phyloP scores from a whole-genome alignment of 2,329 filamentous ascomycete species.

The Elsinoe necatrix region DNA sequence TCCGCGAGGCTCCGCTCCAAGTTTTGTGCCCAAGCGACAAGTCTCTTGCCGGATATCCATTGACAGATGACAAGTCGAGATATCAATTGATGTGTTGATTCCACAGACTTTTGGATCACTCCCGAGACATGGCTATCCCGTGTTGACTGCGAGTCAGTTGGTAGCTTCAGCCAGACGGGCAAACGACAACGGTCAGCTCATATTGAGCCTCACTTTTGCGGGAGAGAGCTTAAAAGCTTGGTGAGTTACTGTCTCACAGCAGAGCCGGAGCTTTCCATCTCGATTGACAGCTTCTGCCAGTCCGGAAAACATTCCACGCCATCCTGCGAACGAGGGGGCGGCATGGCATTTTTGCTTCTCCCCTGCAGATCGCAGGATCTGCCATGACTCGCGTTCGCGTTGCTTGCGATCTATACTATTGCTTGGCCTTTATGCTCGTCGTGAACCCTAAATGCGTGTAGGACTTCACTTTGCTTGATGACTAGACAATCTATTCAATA shows the following conservation, averaged over 20 bases:
- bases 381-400: neutral
- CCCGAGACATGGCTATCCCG: neutral
- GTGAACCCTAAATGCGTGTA: neutral
- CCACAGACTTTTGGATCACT: neutral
- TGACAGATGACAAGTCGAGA: neutral
- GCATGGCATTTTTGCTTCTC: neutral
- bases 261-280: neutral
- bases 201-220: slow-evolving; percentile 2
- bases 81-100: neutral
- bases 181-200: neutral
- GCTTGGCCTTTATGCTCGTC: neutral
- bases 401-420: neutral
- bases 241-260: neutral
- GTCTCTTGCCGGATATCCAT: neutral
- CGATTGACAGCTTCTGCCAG: neutral
- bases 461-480: neutral
- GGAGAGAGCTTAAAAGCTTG: neutral
- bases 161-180: slow-evolving; percentile 1
- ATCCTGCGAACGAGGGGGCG: neutral
- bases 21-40: neutral
- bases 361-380: neutral
- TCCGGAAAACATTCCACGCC: neutral
- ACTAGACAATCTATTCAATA: too few species aligned
- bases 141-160: neutral
- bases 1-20: slow-evolving; percentile 4